A percentile compares a stretch with the other conserved stretches of the same genome.
phyloP scores from a whole-genome alignment of 1,139 yeast genomes.

The Ogataea hybrid region DNA sequence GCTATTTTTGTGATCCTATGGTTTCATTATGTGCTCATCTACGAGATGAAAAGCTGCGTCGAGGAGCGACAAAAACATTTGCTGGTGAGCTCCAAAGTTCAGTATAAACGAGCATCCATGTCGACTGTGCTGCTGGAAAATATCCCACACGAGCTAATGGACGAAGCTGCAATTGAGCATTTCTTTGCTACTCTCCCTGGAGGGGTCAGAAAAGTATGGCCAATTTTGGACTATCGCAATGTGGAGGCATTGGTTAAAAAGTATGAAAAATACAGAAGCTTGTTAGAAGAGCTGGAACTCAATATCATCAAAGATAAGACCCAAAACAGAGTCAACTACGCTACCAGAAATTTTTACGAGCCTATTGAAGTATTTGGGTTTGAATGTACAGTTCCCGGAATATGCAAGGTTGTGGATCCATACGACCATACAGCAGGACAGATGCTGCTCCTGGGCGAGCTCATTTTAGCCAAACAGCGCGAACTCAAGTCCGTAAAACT shows the following conservation, averaged over 20 bases:
- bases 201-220: conserved; percentile 50
- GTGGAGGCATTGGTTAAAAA: conserved; percentile 35
- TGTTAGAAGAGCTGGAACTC: conserved; percentile 41
- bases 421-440: conserved; percentile 26
- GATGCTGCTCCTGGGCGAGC: conserved; percentile 25
- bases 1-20: conserved; percentile 47
- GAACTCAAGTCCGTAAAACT: conserved; percentile 15
- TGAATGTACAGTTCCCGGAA: conserved; percentile 33
- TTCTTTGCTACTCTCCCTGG: conserved; percentile 40
- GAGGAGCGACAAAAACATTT: conserved; percentile 43
- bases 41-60: conserved; percentile 50
- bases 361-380: conserved; percentile 18
- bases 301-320: conserved; percentile 28
- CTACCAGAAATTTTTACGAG: conserved; percentile 14
- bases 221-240: conserved; percentile 42
- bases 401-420: conserved; percentile 25
- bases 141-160: conserved; percentile 41
- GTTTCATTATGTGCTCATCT: conserved; percentile 51
- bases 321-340: conserved; percentile 10
- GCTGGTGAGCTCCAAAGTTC: conserved; percentile 18
- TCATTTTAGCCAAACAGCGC: conserved; percentile 13
- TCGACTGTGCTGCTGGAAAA: conserved; percentile 49
- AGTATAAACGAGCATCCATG: conserved; percentile 24
- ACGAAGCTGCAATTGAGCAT: conserved; percentile 34
- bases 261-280: conserved; percentile 36